Conservation (phyloP, 805 yeast genomes). For the Candida fluviatilis region DNA sequence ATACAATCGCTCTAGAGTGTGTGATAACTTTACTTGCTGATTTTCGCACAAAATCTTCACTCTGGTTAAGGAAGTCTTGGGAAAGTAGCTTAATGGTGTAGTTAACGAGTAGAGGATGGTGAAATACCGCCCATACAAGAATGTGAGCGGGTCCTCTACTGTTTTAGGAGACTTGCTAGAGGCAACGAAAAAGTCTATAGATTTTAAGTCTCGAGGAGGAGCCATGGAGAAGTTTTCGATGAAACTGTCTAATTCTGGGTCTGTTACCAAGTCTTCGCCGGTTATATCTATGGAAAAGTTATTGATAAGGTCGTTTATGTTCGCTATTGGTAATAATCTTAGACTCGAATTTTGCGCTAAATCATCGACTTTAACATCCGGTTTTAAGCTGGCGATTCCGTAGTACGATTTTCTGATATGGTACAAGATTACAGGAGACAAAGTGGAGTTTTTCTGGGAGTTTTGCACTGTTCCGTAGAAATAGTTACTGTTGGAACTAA, state of each 20-base stretch:
- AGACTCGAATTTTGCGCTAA: not conserved
- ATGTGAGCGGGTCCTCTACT: constrained; percentile 22
- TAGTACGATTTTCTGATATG: constrained; percentile 9
- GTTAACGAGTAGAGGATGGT: constrained; percentile 34
- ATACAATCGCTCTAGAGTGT: constrained; percentile 25
- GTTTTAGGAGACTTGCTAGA: not conserved
- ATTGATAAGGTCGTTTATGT: not conserved
- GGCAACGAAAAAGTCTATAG: too few relatives aligned
- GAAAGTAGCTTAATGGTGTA: constrained; percentile 38
- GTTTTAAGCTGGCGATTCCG: constrained; percentile 8
- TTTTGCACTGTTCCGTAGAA: constrained; percentile 13
- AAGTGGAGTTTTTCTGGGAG: too few relatives aligned
- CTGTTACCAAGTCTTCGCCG: not conserved
- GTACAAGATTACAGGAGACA: constrained; percentile 14
- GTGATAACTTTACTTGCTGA: constrained; percentile 13
- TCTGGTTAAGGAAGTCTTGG: constrained; percentile 48
- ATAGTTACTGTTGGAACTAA: constrained; percentile 7
- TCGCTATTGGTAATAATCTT: not conserved
- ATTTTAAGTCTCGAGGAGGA: not conserved
- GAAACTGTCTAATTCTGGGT: not conserved
- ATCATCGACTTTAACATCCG: not conserved
- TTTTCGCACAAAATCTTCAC: constrained; percentile 38
- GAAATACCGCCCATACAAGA: constrained; percentile 31
- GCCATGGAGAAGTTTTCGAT: constrained; percentile 1
- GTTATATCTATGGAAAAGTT: not conserved